Conservation (phyloP, 331 rosid species). For the Spiraea crenata region DNA sequence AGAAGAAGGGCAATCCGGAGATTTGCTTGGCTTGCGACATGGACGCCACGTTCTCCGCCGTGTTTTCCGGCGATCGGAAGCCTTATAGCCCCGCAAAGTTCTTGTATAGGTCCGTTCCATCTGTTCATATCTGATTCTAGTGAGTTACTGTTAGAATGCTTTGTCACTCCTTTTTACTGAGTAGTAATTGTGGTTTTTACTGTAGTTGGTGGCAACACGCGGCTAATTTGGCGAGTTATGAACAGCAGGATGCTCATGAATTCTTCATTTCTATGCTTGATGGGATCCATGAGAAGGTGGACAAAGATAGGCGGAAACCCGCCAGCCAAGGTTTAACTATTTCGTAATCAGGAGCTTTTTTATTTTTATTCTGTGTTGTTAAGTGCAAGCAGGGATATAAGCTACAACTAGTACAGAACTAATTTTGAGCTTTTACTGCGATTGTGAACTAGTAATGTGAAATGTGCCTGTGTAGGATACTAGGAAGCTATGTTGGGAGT, state of each 20-base stretch:
- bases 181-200: slow-evolving; percentile 14
- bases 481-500: too few relatives aligned
- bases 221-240: slow-evolving; percentile 89
- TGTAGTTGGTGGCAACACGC: slow-evolving; percentile 99
- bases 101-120: slow-evolving; percentile 64
- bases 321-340: slow-evolving; percentile 65
- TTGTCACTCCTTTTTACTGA: neutral
- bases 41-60: slow-evolving; percentile 81
- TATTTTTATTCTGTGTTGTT: slow-evolving; percentile 5
- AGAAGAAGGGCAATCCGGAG: slow-evolving; percentile 46
- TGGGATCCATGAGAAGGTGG: slow-evolving; percentile 93
- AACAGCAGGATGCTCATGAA: slow-evolving; percentile 98
- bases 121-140: neutral
- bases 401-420: neutral
- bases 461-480: too few relatives aligned
- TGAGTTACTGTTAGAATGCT: neutral
- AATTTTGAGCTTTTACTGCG: neutral
- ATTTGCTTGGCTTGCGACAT: slow-evolving; percentile 83
- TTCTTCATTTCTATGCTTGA: slow-evolving; percentile 97
- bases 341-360: neutral
- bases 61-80: slow-evolving; percentile 73
- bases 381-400: slow-evolving; percentile 1
- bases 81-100: slow-evolving; percentile 93
- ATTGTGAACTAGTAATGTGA: too few relatives aligned
- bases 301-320: slow-evolving; percentile 63